Conservation (phyloP, 306 rosid genomes). For the Alnus glutinosa region DNA sequence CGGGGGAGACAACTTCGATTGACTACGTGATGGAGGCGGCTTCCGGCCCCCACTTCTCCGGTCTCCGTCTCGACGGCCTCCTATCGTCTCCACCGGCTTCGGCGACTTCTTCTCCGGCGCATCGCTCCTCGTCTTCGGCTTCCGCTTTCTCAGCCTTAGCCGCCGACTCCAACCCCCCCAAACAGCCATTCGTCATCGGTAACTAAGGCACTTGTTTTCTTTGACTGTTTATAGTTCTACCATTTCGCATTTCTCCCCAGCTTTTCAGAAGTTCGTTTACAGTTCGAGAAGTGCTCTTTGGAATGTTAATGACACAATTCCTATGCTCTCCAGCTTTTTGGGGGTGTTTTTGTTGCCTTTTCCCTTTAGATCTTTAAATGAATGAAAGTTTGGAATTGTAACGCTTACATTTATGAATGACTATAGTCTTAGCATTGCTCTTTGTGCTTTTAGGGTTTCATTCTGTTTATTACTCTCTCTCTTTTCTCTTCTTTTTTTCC, state of each 20-base stretch:
- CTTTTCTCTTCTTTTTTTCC: background rate
- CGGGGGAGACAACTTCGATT: slow-evolving; percentile 68
- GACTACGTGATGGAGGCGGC: slow-evolving; percentile 95
- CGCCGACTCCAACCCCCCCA: slow-evolving; percentile 46
- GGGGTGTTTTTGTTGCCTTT: background rate
- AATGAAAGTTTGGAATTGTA: background rate
- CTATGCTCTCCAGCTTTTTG: no score
- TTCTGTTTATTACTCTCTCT: background rate
- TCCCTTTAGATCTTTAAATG: background rate
- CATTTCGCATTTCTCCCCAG: background rate
- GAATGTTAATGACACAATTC: no score
- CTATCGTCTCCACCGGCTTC: slow-evolving; percentile 49
- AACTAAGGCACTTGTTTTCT: background rate
- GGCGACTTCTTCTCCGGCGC: slow-evolving; percentile 45
- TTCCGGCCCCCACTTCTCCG: slow-evolving; percentile 91
- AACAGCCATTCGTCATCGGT: slow-evolving; percentile 91
- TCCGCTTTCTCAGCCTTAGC: slow-evolving; percentile 33
- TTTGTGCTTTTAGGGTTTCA: background rate
- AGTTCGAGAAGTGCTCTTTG: background rate
- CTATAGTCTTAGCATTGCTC: background rate
- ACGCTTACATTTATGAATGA: background rate
- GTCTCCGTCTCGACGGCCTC: slow-evolving; percentile 74
- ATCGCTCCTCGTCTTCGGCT: slow-evolving; percentile 24
- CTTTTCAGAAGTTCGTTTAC: background rate
- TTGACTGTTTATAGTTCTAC: background rate